Conservation (phyloP, 129 eudicot species). For the Silybum marianum region DNA sequence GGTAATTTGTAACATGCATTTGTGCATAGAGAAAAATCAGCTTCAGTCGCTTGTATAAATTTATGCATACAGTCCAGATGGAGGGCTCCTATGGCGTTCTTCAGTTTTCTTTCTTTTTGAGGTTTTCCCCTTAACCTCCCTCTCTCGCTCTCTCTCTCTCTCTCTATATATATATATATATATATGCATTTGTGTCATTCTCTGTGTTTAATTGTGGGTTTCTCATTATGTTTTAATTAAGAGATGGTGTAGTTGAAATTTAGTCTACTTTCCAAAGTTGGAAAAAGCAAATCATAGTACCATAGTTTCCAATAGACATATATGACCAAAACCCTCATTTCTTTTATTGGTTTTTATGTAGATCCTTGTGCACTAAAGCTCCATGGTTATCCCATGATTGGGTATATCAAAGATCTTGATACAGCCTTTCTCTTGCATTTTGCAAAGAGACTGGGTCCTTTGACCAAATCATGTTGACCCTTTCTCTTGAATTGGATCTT, state of each 20-base stretch:
- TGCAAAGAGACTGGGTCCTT: neutral
- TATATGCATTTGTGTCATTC: neutral
- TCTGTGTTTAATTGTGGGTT: slow-evolving; percentile 16
- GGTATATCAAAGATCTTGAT: neutral
- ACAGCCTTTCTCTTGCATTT: neutral
- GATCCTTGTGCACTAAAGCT: neutral
- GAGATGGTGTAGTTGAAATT: slow-evolving; percentile 9
- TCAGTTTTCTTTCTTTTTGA: too few relatives aligned
- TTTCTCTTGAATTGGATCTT: neutral
- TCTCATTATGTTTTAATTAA: neutral
- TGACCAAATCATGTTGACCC: neutral
- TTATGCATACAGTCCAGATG: too few relatives aligned
- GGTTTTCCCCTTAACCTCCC: too few relatives aligned
- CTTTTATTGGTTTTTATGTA: neutral
- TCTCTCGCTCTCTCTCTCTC: too few relatives aligned
- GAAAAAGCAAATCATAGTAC: slow-evolving; percentile 4
- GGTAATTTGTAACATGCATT: too few relatives aligned
- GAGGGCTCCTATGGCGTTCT: too few relatives aligned
- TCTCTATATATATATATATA: too few relatives aligned
- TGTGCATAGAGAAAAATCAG: too few relatives aligned
- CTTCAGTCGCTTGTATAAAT: too few relatives aligned
- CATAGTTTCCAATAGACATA: neutral
- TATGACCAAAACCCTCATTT: neutral
- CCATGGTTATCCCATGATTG: neutral
- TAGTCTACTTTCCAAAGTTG: neutral